Base-by-base conservation (phyloP, 1,139 yeast species). In the Waltiozyma sp. region DNA sequence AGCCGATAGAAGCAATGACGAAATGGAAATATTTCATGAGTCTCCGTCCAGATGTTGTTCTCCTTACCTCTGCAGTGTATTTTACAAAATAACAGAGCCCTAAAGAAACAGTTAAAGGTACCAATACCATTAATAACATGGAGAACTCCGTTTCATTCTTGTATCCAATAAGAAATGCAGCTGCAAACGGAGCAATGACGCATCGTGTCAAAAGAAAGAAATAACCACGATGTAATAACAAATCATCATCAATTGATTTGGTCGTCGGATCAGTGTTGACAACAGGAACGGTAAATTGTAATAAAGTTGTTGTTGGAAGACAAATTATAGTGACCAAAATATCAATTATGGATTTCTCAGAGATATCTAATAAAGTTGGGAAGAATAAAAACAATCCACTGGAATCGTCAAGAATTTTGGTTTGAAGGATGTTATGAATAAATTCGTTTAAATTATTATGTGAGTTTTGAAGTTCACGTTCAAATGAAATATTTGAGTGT, bases 231-330 rank as follows among this genome's bases (percentile, higher is more conserved):
- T 40, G 42, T 33, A 43, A 37, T 1, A 44, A 28, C 6, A 39
- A 2, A 2, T 45, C 49, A 23, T 44, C 38, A 28, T 45, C 45
- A 19, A 45, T 40, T 1, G 47, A 28, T 16, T 45, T 50, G 18
- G 43, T 40, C 14, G 15, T 9, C 7, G 34, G 18, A 23, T 47
- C 52, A 53, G 49, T 53, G 28, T 59, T 61, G 38, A 65, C 57
- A 2, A 75, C 78, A 1, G 84, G 83, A 1, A 70, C 64, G 1
- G 80, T 67, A 4, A 72, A 37, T 19, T 74, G 63, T 16, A 77
- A 59, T 3, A 72, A 38, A 1, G 73, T 47, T 1, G 71, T 63
- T 1, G 73, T 58, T 2, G 80, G 80, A 1, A 70, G 44, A 8
- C 71, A 53, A n/a, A 69, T 40, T 2, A 69, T 38, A 5, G 58